Base-by-base conservation (phyloP, 768 basidiomycete genomes). In the Lyophyllum atratum region DNA sequence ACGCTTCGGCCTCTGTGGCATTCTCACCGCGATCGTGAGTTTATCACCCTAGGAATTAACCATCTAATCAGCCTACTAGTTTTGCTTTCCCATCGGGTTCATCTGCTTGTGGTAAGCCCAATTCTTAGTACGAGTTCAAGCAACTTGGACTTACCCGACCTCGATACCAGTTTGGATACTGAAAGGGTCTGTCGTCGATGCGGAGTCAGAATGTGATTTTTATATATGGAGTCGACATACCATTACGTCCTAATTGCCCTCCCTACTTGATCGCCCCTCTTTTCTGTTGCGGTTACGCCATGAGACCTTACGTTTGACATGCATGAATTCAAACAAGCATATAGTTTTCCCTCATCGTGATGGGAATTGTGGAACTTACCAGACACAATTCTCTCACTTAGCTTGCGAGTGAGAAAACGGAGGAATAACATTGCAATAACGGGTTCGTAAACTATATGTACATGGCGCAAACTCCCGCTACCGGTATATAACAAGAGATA, bases 131-230 rank as follows among this genome's bases (percentile, higher is more conserved):
- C n/a, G 14, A 28, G 11, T 28, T 26, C 25, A 46, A 17, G 15
- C 25, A 12, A 24, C n/a, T n/a, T n/a, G 12, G 44, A 22, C 45
- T 46, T 26, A 29, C 15, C 17, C 6, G 14, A 44, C 24, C 15
- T 49, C 7, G 24, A 47, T 17, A 31, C 28, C 49, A 72, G 73
- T 52, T 55, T 64, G 37, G 72, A 74, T 43, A 68, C 68, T 1
- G 70, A 74, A 39, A 63, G 64, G 51, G 64, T 65, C 17, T 74
- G 73, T 50, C 51, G 64, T 22, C 62, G 72, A 24, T 74, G 73
- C 45, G 73, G 73, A n/a, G 59, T 66, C 26, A 61, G 62, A 40
- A 49, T 72, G 52, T 64, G 56, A 39, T 66, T n/a, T n/a, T n/a
- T n/a, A n/a, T 19, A 44, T 7, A 2, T 12, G 24, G 43, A 44